Percentiles rank a stretch among this genome's conserved stretches.
Evolutionary conservation across 345 rosid genomes (phyloP).

Genomic region (Syzygium aromaticum): DNA sequence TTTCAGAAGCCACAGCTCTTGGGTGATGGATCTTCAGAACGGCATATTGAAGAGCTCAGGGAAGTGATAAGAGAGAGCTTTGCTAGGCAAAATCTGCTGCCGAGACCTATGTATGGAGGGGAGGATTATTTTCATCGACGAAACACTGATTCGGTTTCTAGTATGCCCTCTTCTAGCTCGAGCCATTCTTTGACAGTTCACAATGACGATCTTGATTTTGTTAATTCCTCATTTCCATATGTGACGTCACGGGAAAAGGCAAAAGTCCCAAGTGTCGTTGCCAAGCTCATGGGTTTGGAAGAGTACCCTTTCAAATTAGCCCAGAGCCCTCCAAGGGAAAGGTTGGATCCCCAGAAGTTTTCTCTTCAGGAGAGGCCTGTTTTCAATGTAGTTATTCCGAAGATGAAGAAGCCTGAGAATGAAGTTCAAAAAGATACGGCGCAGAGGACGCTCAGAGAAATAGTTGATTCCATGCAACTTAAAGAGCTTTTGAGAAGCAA

Average conservation of each 20-base stretch:
- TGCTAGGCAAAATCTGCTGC: slow-evolving; percentile 47
- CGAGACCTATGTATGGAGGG: background rate
- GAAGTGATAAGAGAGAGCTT: slow-evolving; percentile 48
- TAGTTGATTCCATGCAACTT: slow-evolving; percentile 35
- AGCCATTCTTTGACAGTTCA: slow-evolving; percentile 39
- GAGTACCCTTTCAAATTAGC: slow-evolving; percentile 34
- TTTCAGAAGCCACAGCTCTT: slow-evolving; percentile 22
- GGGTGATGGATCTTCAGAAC: slow-evolving; percentile 37
- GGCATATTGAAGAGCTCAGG: slow-evolving; percentile 57
- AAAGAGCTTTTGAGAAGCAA: slow-evolving; percentile 30
- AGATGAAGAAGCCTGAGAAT: slow-evolving; percentile 23
- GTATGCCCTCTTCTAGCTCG: slow-evolving; percentile 60
- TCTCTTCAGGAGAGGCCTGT: slow-evolving; percentile 9
- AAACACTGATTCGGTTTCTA: slow-evolving; percentile 28
- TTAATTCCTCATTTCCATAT: slow-evolving; percentile 22
- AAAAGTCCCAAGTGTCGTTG: slow-evolving; percentile 51
- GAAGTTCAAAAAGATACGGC: slow-evolving; percentile 11
- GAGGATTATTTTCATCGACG: slow-evolving; percentile 13
- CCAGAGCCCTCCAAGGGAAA: slow-evolving; percentile 5
- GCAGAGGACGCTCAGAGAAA: slow-evolving; percentile 31
- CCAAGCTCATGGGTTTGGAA: slow-evolving; percentile 93
- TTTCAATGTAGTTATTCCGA: slow-evolving; percentile 23
- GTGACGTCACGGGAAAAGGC: slow-evolving; percentile 17
- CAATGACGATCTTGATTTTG: slow-evolving; percentile 20
- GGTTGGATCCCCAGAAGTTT: slow-evolving; percentile 11